Base-by-base conservation (phyloP, 2,329 filamentous ascomycete species). In the Aspergillus costaricaensis region DNA sequence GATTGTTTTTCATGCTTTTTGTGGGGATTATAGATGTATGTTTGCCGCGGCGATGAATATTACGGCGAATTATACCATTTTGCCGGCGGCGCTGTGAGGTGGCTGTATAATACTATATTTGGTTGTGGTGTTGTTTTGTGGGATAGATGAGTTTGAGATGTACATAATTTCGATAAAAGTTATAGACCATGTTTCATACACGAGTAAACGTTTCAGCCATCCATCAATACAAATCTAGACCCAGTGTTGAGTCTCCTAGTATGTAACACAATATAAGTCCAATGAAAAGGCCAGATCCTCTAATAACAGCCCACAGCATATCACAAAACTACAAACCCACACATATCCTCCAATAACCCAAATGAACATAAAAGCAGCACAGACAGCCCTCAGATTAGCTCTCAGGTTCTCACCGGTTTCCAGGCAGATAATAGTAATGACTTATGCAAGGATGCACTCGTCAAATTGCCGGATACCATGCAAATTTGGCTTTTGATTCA, bases 401-500 rank as follows among this genome's bases (percentile, higher is more conserved):
- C 77, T 79, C 77, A 69, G 66, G 76, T 79, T 76, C 69, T 76
- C 77, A 79, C 70, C 57, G 75, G 70, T 74, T 74, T 77, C 77
- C 75, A 76, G 68, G 70, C 73, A 67, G 57, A 61, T 9, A 41
- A 62, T 48, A 21, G 52, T 43, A 57, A 1, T 12, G 32, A 36
- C 32, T 36, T 3, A 12, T 36, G 32, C 30, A 30, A 52, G 36
- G 27, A 55, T 7, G 63, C 55, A 67, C 63, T 58, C 49, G 58
- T 56, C 55, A 52, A 52, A 59, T 63, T 63, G 70, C 71, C 72
- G 76, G 77, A 76, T 80, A 76, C 68, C 77, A 64, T 77, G 63
- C 76, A 77, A 77, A 70, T 79, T 79, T 80, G 77, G 77, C 77
- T 79, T 79, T 72, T 76, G 70, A 73, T 74, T 56, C 6, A 44